Evolutionary conservation across 129 eudicot genomes (phyloP), one percentile per base, ranked within the genome.

Genomic region (Centrapalus pauciflorus): DNA sequence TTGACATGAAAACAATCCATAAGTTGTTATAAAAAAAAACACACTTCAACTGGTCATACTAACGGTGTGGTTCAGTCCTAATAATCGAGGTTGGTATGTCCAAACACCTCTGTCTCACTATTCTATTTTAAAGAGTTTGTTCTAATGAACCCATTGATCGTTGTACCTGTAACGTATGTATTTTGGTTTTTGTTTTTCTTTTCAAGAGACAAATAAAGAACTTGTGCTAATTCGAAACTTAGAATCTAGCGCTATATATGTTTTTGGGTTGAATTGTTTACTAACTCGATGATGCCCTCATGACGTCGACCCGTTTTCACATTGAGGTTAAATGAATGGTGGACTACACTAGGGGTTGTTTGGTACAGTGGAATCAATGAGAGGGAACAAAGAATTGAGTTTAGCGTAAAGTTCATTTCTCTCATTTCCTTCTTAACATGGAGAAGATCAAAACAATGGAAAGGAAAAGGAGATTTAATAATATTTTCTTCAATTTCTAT

Each of bases 1-100:
- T 78, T 16, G 98, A 93, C 71, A 93, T 93, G 98, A 82, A 88
- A 74, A 83, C 96, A 37, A 93, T 93, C 70, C 98, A 88, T 83
- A 93, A 87, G 84, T 76, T 93, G 82, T 24, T 58, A 23, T 74
- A 57, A 30, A 29, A 6, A 7, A n/a, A n/a, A n/a, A n/a, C 0
- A 8, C 55, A 14, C 4, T 70, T 60, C 11, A 24, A 48, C 26
- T 30, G n/a, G n/a, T n/a, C n/a, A n/a, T n/a, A n/a, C n/a, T n/a
- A n/a, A n/a, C 25, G 4, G 11, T 0, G 7, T 54, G 48, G 20
- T 55, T 55, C n/a, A 4, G 20, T 4, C 5, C 48, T 67, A 67
- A 33, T 67, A 67, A 24, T 61, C 7, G 16, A 24, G 54, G 54
- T 48, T 48, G 54, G 54, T 24, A 48, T 48, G 54, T 48, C 11